Evolutionary conservation across 1,139 yeast species (phyloP).

Genomic region (Yamadazyma membranifaciens): DNA sequence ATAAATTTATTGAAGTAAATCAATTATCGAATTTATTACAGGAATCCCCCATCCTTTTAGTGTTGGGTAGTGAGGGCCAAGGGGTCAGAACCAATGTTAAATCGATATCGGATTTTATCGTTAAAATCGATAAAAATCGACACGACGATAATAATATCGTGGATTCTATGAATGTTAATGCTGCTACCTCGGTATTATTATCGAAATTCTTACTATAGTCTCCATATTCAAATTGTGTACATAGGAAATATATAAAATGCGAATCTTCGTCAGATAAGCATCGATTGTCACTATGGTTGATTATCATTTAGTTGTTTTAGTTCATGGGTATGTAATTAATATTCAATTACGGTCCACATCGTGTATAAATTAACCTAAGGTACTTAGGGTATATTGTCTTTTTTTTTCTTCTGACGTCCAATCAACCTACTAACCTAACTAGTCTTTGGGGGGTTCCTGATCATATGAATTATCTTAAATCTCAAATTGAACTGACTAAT

Average conservation of each 20-base stretch:
- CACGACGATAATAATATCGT: conserved; percentile 42
- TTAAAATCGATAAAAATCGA: conserved; percentile 39
- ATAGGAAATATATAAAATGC: conserved; percentile 1
- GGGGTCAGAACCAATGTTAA: conserved; percentile 73
- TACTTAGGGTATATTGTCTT: neutral
- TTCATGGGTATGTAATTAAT: conserved; percentile 60
- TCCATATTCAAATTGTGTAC: neutral
- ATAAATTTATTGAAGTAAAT: conserved; percentile 39
- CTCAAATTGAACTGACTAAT: conserved; percentile 29
- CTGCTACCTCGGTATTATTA: conserved; percentile 74
- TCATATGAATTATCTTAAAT: conserved; percentile 61
- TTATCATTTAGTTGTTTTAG: conserved; percentile 65
- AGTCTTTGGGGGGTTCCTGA: conserved; percentile 74
- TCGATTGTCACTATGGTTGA: conserved; percentile 16
- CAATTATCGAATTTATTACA: conserved; percentile 44
- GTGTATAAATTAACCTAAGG: neutral
- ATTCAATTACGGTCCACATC: neutral
- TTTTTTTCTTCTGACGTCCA: conserved; percentile 1
- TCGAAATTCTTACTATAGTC: conserved; percentile 6
- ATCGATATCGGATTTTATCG: conserved; percentile 63
- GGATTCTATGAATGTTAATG: conserved; percentile 87
- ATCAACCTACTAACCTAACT: conserved; percentile 17
- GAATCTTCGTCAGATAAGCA: neutral
- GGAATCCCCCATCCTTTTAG: conserved; percentile 61
- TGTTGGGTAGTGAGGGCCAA: conserved; percentile 81